A percentile compares a stretch with the other conserved stretches of the same genome.
These are phyloP conservation scores for Arxiozyma telluris DNA, from an alignment of 1,139 yeast species.

Conservation along the genomic window DNA sequence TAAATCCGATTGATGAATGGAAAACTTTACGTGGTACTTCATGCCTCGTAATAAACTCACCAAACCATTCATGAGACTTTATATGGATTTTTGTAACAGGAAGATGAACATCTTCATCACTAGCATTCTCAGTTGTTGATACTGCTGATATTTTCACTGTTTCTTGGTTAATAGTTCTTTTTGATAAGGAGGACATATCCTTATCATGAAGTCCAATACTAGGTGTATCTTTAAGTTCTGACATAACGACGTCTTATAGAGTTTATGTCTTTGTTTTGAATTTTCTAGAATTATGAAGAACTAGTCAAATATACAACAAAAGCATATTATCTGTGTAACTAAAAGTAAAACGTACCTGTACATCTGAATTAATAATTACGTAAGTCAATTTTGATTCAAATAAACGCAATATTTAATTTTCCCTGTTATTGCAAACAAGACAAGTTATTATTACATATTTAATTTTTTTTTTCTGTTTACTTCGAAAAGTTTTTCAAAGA, in stretches of 20 bases:
- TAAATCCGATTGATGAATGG: constrained; percentile 79
- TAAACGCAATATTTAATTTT: too few relatives aligned
- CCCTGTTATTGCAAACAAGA: neutral
- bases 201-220: neutral
- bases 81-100: constrained; percentile 28
- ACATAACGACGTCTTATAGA: constrained; percentile 1
- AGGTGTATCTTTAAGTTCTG: neutral
- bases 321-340: neutral
- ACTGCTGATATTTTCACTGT: neutral
- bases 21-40: constrained; percentile 82
- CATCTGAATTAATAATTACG: too few relatives aligned
- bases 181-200: constrained; percentile 1
- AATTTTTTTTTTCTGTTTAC: too few relatives aligned
- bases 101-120: constrained; percentile 22
- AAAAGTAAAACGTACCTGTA: neutral
- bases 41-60: constrained; percentile 57
- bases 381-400: neutral
- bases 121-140: neutral
- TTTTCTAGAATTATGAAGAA: neutral
- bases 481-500: neutral
- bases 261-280: too few relatives aligned
- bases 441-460: too few relatives aligned
- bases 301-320: neutral
- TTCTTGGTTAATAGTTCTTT: neutral
- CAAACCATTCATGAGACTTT: constrained; percentile 35